Evolutionary conservation across 1,139 yeast species (phyloP), one percentile per base, ranked within the genome.

Genomic region (Scheffersomyces parashehatae): DNA sequence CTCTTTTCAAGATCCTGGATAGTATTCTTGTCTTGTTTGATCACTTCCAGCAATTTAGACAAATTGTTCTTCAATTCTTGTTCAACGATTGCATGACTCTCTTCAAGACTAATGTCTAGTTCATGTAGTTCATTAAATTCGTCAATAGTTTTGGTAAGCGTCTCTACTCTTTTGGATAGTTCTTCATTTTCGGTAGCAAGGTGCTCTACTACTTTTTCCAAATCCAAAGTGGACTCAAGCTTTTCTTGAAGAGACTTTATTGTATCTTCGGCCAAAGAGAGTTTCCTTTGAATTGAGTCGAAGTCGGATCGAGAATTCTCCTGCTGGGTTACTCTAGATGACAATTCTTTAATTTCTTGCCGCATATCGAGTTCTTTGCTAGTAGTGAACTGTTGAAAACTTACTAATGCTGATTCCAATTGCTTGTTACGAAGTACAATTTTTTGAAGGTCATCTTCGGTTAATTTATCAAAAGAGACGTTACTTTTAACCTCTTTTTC

Each of bases 51-150:
- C 10, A 78, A 58, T 1, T 54, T 50, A 5, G 61, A 60, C n/a
- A 84, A 64, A 28, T 81, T 81, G 4, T 58, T 53, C 26, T 68
- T 62, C 20, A 84, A 66, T 39, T 82, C 85, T n/a, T 56, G 54
- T 50, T 84, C 89, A 1, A 82, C 70, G n/a, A 71, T 75, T 0
- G 61, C 47, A 48, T 82, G 87, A 39, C 70, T 70, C 11, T 72
- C 76, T 47, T 86, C 93, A n/a, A 88, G 65, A 49, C 83, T 84
- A 42, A 71, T 77, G 46, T 82, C 85, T 13, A 87, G 62, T 36
- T 75, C 81, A 46, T 78, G 81, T 16, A 86, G 59, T 43, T 82
- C 83, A 40, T 78, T 83, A 33, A 85, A 66, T 46, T 87, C 90
- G 4, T 69, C 69, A 1, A 85, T 66, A 0, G 79, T 71, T 2